Conservation (phyloP, 208 protist species). For the Crithidia fasciculata region DNA sequence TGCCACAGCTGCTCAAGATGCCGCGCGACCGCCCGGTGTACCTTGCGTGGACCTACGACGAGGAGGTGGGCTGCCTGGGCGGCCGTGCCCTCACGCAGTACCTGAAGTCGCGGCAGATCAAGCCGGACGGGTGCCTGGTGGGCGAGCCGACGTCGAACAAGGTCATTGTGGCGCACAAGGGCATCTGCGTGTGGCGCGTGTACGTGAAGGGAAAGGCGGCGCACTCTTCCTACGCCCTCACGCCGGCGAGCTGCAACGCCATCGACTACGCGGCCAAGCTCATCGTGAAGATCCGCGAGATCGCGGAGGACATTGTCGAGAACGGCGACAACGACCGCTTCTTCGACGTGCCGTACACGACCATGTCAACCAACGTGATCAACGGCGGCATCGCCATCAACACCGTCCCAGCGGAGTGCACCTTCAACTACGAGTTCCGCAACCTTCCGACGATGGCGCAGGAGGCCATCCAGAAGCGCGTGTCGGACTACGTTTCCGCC, state of each 20-base stretch:
- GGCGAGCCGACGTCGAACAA: constrained; percentile 67
- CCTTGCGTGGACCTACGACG: constrained; percentile 58
- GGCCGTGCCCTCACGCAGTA: constrained; percentile 42
- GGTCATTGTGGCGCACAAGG: constrained; percentile 65
- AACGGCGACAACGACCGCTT: constrained; percentile 28
- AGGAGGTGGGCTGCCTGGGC: constrained; percentile 53
- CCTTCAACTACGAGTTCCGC: constrained; percentile 59
- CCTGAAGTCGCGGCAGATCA: constrained; percentile 39
- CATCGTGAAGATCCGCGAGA: constrained; percentile 53
- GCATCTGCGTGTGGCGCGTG: constrained; percentile 41
- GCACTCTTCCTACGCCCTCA: constrained; percentile 48
- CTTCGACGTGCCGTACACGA: constrained; percentile 40
- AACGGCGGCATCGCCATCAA: constrained; percentile 59
- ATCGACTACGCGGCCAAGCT: constrained; percentile 61
- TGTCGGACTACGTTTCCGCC: constrained; percentile 31
- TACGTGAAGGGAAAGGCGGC: constrained; percentile 37
- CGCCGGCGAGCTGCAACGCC: constrained; percentile 52
- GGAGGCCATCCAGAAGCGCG: constrained; percentile 42
- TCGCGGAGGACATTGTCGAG: constrained; percentile 41
- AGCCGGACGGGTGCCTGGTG: constrained; percentile 57
- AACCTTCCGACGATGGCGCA: constrained; percentile 33
- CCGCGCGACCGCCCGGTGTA: constrained; percentile 46
- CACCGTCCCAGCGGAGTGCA: constrained; percentile 48
- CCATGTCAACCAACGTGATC: constrained; percentile 61
- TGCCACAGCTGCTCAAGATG: constrained; percentile 49